phyloP scores from a whole-genome alignment of 768 basidiomycete species.

The Suillus ampliporus region DNA sequence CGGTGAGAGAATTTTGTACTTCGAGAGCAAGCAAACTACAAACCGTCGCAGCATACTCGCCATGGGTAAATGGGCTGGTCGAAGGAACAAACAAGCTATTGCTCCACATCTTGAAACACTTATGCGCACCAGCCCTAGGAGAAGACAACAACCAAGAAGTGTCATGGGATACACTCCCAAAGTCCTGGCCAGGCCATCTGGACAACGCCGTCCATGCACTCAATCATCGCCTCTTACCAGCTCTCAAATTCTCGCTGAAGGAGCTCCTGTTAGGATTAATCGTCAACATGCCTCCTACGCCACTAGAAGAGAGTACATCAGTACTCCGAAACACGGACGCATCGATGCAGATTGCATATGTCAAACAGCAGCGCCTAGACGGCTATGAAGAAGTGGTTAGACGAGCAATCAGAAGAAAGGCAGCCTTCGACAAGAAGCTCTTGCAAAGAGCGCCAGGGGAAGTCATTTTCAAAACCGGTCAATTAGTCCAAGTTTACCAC shows the following conservation, averaged over 20 bases:
- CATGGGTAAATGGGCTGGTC: constrained; percentile 39
- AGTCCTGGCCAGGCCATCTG: constrained; percentile 35
- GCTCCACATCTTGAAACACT: constrained; percentile 35
- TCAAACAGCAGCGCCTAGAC: constrained; percentile 37
- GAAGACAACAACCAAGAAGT: constrained; percentile 27
- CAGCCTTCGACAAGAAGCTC: constrained; percentile 33
- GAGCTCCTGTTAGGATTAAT: constrained; percentile 39
- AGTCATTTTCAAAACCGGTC: constrained; percentile 32
- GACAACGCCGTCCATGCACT: constrained; percentile 22
- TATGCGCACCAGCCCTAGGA: constrained; percentile 41
- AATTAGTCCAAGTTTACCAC: constrained; percentile 39
- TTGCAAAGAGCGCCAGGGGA: constrained; percentile 15
- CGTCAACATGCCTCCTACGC: constrained; percentile 29
- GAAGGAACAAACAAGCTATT: constrained; percentile 12
- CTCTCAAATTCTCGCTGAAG: constrained; percentile 31
- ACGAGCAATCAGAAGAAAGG: constrained; percentile 32
- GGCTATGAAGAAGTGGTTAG: constrained; percentile 28
- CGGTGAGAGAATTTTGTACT: constrained; percentile 30
- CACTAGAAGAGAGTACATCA: not conserved
- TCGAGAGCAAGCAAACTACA: constrained; percentile 16
- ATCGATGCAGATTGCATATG: constrained; percentile 35
- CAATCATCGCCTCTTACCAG: constrained; percentile 25
- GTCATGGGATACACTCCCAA: constrained; percentile 25
- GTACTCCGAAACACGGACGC: not conserved
- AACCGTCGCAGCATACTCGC: constrained; percentile 27